A percentile compares a stretch with the other conserved stretches of the same genome.
phyloP scores from a whole-genome alignment of 345 rosid genomes.

The Salix arbutifolia region DNA sequence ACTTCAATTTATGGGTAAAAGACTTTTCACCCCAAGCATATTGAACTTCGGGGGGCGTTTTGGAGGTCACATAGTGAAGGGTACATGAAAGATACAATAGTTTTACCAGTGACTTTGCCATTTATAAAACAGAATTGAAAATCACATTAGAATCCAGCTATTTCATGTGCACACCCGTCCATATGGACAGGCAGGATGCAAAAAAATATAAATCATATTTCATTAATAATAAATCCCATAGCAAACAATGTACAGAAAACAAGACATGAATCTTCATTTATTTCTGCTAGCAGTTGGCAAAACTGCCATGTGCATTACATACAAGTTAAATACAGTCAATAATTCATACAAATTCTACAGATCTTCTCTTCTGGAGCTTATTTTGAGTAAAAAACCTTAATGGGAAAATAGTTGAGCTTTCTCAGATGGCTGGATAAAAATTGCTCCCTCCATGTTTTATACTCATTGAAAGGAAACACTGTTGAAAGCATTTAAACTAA shows the following conservation, averaged over 20 bases:
- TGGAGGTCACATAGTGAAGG: background rate
- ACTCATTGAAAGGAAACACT: too few relatives aligned
- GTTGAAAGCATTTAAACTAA: too few relatives aligned
- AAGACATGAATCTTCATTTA: background rate
- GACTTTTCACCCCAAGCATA: too few relatives aligned
- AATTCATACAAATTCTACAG: too few relatives aligned
- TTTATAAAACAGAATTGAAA: background rate
- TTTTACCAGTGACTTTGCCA: background rate
- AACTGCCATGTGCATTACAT: background rate
- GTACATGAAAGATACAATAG: background rate
- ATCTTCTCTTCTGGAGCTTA: too few relatives aligned
- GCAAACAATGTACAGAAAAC: background rate
- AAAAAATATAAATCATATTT: background rate
- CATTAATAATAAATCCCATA: background rate
- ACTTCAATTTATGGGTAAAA: too few relatives aligned
- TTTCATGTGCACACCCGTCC: background rate
- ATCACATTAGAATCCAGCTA: background rate
- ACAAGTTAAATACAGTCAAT: background rate
- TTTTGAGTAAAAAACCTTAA: too few relatives aligned
- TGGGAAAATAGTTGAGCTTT: too few relatives aligned
- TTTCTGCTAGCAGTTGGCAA: too few relatives aligned
- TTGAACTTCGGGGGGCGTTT: too few relatives aligned
- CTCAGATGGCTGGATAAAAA: too few relatives aligned
- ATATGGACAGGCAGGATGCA: background rate
- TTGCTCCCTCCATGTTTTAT: too few relatives aligned